Evolutionary conservation across 208 protist genomes (phyloP), one percentile per base, ranked within the genome.

Genomic region (Acanthamoeba royreba): DNA sequence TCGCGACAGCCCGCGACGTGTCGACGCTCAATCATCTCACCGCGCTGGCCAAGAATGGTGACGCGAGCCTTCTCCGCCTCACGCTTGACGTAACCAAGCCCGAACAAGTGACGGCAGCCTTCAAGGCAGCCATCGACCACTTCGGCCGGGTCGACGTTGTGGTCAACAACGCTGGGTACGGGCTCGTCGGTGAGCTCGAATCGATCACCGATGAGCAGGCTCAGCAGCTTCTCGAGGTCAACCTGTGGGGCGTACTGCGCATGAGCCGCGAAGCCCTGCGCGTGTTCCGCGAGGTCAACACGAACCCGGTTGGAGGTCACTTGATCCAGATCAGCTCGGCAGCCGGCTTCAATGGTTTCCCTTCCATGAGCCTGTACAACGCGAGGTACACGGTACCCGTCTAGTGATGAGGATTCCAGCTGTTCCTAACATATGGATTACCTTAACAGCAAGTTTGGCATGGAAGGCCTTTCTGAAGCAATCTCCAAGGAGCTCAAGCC

Each of bases 151-250:
- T 94, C 58, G 92, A 94, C 38, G 47, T 94, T 0, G 42, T 94
- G 5, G 87, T 94, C 43, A 94, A 94, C 87, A 94, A 94, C 47
- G 92, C 92, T 22, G 92, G 83, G 22, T 92, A 69, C 43, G 77
- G 55, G 45, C 33, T 91, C 15, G 9, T 45, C 11, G 79, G 79
- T n/a, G 79, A 87, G 49, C 19, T 87, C 33, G 79, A 87, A 46
- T 87, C 79, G 13, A 4, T 87, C 19, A 87, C 25, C 33, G 79
- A 87, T 19, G 79, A 87, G 15, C 3, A 87, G 11, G 55, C 55
- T 28, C 43, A 22, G 13, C 33, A 28, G 17, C 79, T 19, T 40
- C 79, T 87, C 49, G 45, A 87, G 15, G 79, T 87, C 49, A 87
- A 87, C 45, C 49, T 87, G 0, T 55, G 52, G 33, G 92, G 92